phyloP scores from a whole-genome alignment of 1,284 basidiomycete genomes.

The Tetrapyrgos nigripes region DNA sequence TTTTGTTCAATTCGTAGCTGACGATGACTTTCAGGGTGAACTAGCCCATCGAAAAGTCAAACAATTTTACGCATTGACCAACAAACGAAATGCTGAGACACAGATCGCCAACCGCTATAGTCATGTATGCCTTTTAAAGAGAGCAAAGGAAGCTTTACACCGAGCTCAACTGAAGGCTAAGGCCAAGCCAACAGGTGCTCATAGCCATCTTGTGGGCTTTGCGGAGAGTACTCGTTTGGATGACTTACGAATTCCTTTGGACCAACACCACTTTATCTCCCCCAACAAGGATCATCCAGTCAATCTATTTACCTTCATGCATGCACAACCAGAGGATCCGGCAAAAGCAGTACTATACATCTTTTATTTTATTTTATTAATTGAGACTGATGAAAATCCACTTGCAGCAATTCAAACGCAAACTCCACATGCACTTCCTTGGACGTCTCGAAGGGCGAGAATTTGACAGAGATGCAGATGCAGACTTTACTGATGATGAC shows the following conservation, averaged over 20 bases:
- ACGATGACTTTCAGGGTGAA: constrained; percentile 32
- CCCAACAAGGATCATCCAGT: not conserved
- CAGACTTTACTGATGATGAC: constrained; percentile 29
- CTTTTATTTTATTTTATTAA: not conserved
- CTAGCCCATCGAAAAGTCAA: constrained; percentile 37
- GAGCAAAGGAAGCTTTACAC: not conserved
- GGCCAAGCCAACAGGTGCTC: not conserved
- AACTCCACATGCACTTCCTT: constrained; percentile 37
- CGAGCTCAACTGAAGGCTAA: not conserved
- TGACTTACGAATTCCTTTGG: not conserved
- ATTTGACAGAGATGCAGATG: constrained; percentile 33
- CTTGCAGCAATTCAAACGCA: constrained; percentile 28
- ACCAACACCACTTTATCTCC: constrained; percentile 2
- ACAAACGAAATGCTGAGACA: constrained; percentile 28
- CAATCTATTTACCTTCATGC: not conserved
- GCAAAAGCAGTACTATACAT: not conserved
- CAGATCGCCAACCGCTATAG: constrained; percentile 29
- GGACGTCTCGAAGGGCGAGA: constrained; percentile 21
- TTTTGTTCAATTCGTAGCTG: constrained; percentile 8
- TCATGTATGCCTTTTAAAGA: not conserved
- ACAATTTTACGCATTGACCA: constrained; percentile 30
- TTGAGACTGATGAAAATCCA: not conserved
- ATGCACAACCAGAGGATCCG: not conserved
- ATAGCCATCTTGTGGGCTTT: constrained; percentile 1
- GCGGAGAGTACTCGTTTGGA: not conserved